A percentile compares a stretch with the other conserved stretches of the same genome.
phyloP scores from a whole-genome alignment of 148 eudicot species.

The Dysphania ambrosioides region DNA sequence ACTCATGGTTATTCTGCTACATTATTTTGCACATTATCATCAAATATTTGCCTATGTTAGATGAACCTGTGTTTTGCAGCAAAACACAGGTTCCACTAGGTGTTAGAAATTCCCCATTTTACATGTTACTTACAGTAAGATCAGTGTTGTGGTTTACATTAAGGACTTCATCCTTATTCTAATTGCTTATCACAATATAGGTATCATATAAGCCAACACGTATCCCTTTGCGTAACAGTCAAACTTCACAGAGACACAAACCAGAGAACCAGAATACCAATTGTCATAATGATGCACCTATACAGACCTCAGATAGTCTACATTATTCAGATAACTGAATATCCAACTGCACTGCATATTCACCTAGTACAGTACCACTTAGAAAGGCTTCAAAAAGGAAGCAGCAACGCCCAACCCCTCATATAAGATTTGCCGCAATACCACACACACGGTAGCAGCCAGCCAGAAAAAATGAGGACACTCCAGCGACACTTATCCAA shows the following conservation, averaged over 20 bases:
- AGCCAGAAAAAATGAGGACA: too few relatives aligned
- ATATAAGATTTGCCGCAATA: too few relatives aligned
- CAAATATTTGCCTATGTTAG: too few relatives aligned
- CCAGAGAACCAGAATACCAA: background rate
- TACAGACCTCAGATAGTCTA: background rate
- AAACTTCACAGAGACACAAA: background rate
- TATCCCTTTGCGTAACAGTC: background rate
- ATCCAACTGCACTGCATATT: background rate
- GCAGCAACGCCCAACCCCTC: too few relatives aligned
- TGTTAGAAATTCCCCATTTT: background rate
- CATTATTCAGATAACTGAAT: background rate
- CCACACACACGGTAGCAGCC: too few relatives aligned
- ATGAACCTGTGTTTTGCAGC: too few relatives aligned
- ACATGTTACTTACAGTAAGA: background rate
- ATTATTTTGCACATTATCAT: conserved; percentile 1
- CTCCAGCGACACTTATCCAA: too few relatives aligned
- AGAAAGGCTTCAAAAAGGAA: too few relatives aligned
- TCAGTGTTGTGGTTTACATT: background rate
- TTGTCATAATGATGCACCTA: background rate
- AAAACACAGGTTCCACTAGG: background rate
- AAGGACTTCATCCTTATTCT: background rate
- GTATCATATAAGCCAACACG: background rate
- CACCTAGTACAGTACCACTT: background rate
- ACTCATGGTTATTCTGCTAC: background rate
- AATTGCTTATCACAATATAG: background rate